Evolutionary conservation across 208 protist genomes (phyloP).

Genomic region (Leptomonas seymouri): DNA sequence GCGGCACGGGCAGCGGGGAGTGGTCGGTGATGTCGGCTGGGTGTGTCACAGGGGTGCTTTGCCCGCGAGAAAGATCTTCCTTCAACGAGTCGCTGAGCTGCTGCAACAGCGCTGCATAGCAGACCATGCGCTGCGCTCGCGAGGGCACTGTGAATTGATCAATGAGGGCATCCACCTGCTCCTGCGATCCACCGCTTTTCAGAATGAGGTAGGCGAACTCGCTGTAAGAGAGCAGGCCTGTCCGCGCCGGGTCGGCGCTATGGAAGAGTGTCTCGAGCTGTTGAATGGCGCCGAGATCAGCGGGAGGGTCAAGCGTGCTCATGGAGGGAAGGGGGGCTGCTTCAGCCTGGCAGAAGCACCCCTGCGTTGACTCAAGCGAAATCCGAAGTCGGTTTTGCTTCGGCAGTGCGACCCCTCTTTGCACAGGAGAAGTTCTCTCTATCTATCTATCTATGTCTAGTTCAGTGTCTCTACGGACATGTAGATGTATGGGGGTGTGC

Average conservation of each 20-base stretch:
- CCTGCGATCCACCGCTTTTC: slow-evolving; percentile 31
- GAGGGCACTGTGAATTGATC: slow-evolving; percentile 27
- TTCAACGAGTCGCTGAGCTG: slow-evolving; percentile 21
- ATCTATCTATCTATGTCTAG: slow-evolving; percentile 16
- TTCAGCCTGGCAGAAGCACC: too few relatives aligned
- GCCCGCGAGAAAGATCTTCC: neutral
- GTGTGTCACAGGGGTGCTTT: neutral
- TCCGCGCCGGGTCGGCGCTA: slow-evolving; percentile 20
- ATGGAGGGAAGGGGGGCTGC: too few relatives aligned
- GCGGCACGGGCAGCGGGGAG: slow-evolving; percentile 23
- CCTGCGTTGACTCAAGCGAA: too few relatives aligned
- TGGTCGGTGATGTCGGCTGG: neutral
- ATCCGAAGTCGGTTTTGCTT: too few relatives aligned
- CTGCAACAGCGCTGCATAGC: slow-evolving; percentile 30
- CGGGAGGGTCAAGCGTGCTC: neutral
- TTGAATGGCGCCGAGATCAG: slow-evolving; percentile 18
- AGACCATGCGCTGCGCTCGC: slow-evolving; percentile 22
- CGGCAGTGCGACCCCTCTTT: neutral
- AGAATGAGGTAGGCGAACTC: slow-evolving; percentile 40
- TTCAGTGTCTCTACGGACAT: too few relatives aligned
- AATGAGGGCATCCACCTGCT: slow-evolving; percentile 40
- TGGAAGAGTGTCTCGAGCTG: slow-evolving; percentile 32
- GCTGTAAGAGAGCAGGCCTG: slow-evolving; percentile 33
- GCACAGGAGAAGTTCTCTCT: neutral
- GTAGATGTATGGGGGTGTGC: slow-evolving; percentile 19